A percentile compares a stretch with the other conserved stretches of the same genome.
These are phyloP conservation scores for Pseudisothecium myosuroides DNA, from an alignment of 225 moss, liverwort and hornwort species.

Conservation along the genomic window DNA sequence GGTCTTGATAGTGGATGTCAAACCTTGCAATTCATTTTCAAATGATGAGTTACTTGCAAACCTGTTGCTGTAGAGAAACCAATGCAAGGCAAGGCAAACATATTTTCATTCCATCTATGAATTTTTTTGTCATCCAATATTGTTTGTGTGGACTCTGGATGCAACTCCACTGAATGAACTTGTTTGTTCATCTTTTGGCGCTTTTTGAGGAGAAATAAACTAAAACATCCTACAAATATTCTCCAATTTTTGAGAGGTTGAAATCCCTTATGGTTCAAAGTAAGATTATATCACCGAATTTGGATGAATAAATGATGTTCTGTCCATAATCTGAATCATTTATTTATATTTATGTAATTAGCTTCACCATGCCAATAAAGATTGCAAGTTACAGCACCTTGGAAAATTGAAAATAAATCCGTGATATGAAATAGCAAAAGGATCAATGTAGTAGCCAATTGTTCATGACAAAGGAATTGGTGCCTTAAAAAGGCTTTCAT, in stretches of 20 bases:
- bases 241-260: background rate
- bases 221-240: background rate
- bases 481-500: background rate
- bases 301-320: background rate
- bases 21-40: background rate
- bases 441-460: accelerated
- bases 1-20: background rate
- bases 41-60: background rate
- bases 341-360: background rate
- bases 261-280: no score
- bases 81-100: background rate
- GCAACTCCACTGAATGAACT: background rate
- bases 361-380: background rate
- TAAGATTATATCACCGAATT: no score
- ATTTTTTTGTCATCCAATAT: background rate
- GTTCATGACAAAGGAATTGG: background rate
- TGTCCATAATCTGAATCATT: background rate
- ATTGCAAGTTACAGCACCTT: background rate
- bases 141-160: background rate
- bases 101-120: background rate
- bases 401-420: background rate
- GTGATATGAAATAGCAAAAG: background rate
- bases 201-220: background rate
- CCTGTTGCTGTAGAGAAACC: background rate
- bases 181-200: background rate